These are phyloP conservation scores for Leccinum subgranulosum DNA, from an alignment of 768 basidiomycete species.

Conservation along the genomic window DNA sequence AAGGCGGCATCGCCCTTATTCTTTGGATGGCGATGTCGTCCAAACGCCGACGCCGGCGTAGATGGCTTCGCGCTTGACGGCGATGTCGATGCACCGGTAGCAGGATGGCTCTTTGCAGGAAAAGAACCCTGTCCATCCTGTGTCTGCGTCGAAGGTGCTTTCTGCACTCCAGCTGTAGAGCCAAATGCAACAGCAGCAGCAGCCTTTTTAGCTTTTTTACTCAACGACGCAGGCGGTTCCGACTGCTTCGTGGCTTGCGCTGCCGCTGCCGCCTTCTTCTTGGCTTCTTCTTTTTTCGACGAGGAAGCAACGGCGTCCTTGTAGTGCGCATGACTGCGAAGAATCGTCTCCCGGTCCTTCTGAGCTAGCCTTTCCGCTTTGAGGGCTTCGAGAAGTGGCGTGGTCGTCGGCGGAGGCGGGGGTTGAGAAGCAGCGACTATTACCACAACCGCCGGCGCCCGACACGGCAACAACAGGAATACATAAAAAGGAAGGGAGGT, in stretches of 20 bases:
- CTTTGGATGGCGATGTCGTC: conserved; percentile 15
- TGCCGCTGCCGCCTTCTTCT: conserved; percentile 29
- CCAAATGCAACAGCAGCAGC: conserved; percentile 14
- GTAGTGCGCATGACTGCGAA: conserved; percentile 72
- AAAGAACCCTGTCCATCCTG: conserved; percentile 1
- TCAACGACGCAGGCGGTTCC: conserved; percentile 24
- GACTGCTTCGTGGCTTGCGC: conserved; percentile 29
- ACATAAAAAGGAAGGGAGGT: not conserved
- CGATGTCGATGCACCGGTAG: not conserved
- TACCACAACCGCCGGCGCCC: not conserved
- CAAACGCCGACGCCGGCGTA: conserved; percentile 1
- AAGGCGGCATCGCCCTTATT: conserved; percentile 13
- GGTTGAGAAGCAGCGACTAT: conserved; percentile 65
- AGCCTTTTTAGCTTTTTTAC: conserved; percentile 37
- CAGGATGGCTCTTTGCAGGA: conserved; percentile 1
- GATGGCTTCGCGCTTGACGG: conserved; percentile 16
- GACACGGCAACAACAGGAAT: not conserved
- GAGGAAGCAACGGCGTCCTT: conserved; percentile 41
- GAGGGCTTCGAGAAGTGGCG: conserved; percentile 90
- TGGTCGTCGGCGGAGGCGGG: conserved; percentile 67
- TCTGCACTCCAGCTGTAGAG: conserved; percentile 13
- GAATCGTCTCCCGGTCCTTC: conserved; percentile 70
- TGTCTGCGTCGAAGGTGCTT: conserved; percentile 15
- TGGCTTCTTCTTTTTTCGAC: conserved; percentile 39
- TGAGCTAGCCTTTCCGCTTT: conserved; percentile 69